Base-by-base conservation (phyloP, 139 green algal genomes). In the Gonium pectorale region DNA sequence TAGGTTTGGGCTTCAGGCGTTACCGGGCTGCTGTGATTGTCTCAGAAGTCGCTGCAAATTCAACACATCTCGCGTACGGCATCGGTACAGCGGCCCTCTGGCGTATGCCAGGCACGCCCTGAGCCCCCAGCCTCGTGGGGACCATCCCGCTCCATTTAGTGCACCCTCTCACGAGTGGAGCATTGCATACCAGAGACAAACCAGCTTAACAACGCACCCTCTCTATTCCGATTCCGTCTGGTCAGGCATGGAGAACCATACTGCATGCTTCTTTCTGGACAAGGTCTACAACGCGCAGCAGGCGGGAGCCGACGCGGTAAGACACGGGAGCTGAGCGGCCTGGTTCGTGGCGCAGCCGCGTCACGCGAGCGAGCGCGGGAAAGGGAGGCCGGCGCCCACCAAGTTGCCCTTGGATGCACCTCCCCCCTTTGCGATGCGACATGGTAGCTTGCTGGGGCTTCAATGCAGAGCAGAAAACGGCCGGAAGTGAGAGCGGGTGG, bases 281-380 rank as follows among this genome's bases (percentile, higher is more conserved):
- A 99, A 99, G 90, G 94, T 95, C 26, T 98, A 88, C 78, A 90
- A 98, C 72, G 95, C 94, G 33, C 96, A 99, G 91, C 24, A 89
- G 51, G 93, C 94, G 19, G 96, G 96, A 1, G 96, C 96, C 6
- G 89, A 93, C 60, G 96, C 94, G 67, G 93, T 97, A 52, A 43
- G 85, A 79, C 1, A 41, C 26, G 26, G 33, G 35, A 31, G 33
- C 2, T 38, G 19, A 31, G 7, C 7, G 8, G 73, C 54, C 33
- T 73, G 17, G n/a, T n/a, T n/a, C n/a, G n/a, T n/a, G n/a, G n/a
- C n/a, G n/a, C n/a, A n/a, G n/a, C n/a, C n/a, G n/a, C n/a, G n/a
- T n/a, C n/a, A n/a, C n/a, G n/a, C n/a, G n/a, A n/a, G n/a, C n/a
- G n/a, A n/a, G 22, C 38, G 67, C 1, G 56, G 19, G 56, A 9